Evolutionary conservation across 2,329 filamentous ascomycete species (phyloP), one percentile per base, ranked within the genome.

Genomic region (Trichoderma sp.): DNA sequence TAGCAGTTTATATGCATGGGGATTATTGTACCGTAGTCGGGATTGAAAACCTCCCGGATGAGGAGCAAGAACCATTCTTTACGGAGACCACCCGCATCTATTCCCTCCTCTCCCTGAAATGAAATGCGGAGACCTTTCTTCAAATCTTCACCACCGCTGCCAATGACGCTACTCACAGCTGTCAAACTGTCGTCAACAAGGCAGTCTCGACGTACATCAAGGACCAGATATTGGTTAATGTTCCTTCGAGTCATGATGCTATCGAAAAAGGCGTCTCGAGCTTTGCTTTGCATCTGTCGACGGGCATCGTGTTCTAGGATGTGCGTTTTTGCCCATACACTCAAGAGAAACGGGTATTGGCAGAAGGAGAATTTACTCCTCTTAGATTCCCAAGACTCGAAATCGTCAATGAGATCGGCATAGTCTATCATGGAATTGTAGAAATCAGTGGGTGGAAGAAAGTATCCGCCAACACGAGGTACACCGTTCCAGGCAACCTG

Each of bases 41-140:
- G 94, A 77, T 97, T 94, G 81, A 97, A 97, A 36, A 98, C 91
- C 78, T 98, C 95, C 75, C 94, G 87, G 63, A 96, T 91, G 26
- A 98, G 87, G 72, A 97, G 87, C 65, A 97, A 83, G 79, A 98
- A 98, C 95, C 95, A 98, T 82, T 98, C 95, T 80, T 98, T 98
- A 71, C 94, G 90, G 70, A 97, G 85, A 0, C 95, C 95, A 47
- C 95, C 95, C 5, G 92, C 94, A 82, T 98, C 95, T 65, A 97
- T 90, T 5, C 95, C 95, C 81, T 98, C 95, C 82, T 98, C 95
- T 36, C 93, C 94, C 36, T 88, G 86, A 76, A 98, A 98, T 73
- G 92, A 90, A 73, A 98, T 96, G 21, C 92, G 90, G 32, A 98
- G 83, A 0, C 92, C 93, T 80, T 97, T 98, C 81, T 97, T 97